Evolutionary conservation across 495 filamentous ascomycete species (phyloP), one percentile per base, ranked within the genome.

Genomic region (Aspergillus diversus): DNA sequence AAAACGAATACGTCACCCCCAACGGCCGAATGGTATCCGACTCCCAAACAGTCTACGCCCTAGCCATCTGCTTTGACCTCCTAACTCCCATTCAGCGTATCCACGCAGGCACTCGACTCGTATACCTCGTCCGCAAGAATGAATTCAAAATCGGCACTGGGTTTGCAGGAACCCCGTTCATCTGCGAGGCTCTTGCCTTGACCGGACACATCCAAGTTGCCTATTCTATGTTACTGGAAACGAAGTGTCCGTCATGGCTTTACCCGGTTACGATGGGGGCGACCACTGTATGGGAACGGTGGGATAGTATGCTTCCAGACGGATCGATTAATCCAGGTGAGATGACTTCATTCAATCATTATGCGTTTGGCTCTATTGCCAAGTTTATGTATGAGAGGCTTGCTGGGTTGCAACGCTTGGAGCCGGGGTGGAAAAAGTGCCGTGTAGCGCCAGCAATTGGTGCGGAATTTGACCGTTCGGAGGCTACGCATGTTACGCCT

Each of bases 291-390:
- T 86, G 82, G 83, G 83, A 87, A 69, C 73, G 84, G 6, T 86
- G 84, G 84, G 79, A 87, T 60, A 78, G 74, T 31, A 77, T 87
- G 63, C 70, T 84, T 0, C 77, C 80, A 0, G 74, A 86, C 63
- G 82, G 83, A 5, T 69, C 69, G 1, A 70, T 86, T 34, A 86
- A 87, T 59, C 76, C 81, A 0, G 83, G 81, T 1, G 54, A 74
- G 33, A 86, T 87, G 84, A 83, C 80, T 4, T 80, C 77, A 11
- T 87, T 87, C 61, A 86, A 83, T 48, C 80, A 82, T 59, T 82
- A 83, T 60, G 79, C 80, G 0, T 63, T 83, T 5, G 81, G 81
- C 4, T 70, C 75, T 1, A 73, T 83, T 7, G 53, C 59, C 35
- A 66, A 69, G 12, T 76, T 69, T 62, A 61, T 76, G 8, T 70